phyloP scores from a whole-genome alignment of 116 monocot species.

The Iris pallida region DNA sequence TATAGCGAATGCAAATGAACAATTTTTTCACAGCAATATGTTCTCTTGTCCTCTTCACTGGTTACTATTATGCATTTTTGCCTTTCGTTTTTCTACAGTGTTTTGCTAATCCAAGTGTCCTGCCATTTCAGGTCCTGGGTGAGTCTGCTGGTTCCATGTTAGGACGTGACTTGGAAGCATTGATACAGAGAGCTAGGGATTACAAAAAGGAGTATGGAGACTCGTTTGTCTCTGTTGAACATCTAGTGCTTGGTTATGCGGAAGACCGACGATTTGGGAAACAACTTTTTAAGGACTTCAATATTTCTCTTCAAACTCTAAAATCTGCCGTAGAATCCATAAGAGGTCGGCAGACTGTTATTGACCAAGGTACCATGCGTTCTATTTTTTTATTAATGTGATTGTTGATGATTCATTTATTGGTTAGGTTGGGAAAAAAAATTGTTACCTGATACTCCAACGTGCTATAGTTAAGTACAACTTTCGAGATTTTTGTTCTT shows the following conservation, averaged over 20 bases:
- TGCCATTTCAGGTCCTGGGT: conserved; percentile 66
- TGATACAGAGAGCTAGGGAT: conserved; percentile 84
- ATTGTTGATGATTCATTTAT: too few species aligned
- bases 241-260: conserved; percentile 79
- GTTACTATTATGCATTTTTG: neutral
- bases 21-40: too few species aligned
- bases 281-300: conserved; percentile 89
- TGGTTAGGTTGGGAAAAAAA: too few species aligned
- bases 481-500: too few species aligned
- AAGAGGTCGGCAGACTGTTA: conserved; percentile 78
- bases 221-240: conserved; percentile 95
- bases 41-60: too few species aligned
- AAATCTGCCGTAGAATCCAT: conserved; percentile 68
- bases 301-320: conserved; percentile 50
- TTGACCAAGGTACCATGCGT: conserved; percentile 74
- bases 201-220: conserved; percentile 86
- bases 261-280: conserved; percentile 88
- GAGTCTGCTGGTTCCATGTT: conserved; percentile 91
- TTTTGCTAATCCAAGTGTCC: neutral
- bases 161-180: conserved; percentile 80
- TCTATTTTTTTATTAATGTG: neutral
- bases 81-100: neutral
- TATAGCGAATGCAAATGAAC: too few species aligned
- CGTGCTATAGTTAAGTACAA: too few species aligned
- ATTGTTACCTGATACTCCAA: too few species aligned